Evolutionary conservation across 805 yeast species (phyloP).

Genomic region (Candida nanaspora): DNA sequence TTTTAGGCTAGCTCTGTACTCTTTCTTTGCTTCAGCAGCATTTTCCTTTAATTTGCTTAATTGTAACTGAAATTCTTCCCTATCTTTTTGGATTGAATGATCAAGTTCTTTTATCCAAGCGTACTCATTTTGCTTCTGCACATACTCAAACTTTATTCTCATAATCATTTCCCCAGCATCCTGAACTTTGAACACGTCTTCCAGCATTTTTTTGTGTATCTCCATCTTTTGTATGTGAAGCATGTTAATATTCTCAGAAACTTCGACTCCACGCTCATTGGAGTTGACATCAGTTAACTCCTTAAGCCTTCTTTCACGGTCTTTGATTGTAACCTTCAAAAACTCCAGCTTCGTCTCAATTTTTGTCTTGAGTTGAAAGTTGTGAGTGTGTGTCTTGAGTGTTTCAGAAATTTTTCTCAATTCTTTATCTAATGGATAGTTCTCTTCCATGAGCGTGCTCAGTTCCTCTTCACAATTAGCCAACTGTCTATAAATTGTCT

Average conservation of each 20-base stretch:
- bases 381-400: background rate
- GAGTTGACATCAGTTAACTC: no score
- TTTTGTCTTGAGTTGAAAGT: background rate
- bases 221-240: no score
- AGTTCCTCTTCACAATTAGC: conserved; percentile 29
- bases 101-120: background rate
- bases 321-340: background rate
- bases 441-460: background rate
- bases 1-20: conserved; percentile 5
- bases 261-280: no score
- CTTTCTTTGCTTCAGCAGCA: conserved; percentile 9
- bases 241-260: no score
- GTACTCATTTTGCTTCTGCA: background rate
- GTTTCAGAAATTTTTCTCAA: background rate
- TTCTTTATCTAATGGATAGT: background rate
- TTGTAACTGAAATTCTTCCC: background rate
- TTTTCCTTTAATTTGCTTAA: background rate
- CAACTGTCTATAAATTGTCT: conserved; percentile 4
- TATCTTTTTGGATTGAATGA: background rate
- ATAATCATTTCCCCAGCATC: no score
- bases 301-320: background rate
- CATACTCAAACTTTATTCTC: no score
- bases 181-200: no score
- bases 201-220: no score
- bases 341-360: background rate